phyloP scores from a whole-genome alignment of 805 yeast genomes.

The Candida manassasensis region DNA sequence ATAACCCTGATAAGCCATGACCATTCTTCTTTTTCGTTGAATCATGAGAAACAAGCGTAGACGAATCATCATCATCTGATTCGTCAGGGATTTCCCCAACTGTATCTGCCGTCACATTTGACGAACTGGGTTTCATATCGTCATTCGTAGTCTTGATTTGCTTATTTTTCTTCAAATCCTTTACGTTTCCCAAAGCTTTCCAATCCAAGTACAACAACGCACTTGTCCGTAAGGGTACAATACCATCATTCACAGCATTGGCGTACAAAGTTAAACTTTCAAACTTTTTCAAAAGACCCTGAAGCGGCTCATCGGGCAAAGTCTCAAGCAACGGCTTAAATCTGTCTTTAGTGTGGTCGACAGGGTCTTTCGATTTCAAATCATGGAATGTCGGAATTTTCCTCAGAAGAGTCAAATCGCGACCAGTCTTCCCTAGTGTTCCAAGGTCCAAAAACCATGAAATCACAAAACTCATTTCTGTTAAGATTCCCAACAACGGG shows the following conservation, averaged over 20 bases:
- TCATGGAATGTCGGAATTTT: constrained; percentile 22
- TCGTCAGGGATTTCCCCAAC: constrained; percentile 31
- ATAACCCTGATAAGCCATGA: constrained; percentile 7
- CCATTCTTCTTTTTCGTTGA: neutral
- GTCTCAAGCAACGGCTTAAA: constrained; percentile 34
- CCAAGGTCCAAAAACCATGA: constrained; percentile 42
- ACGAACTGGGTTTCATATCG: constrained; percentile 6
- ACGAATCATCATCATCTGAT: constrained; percentile 3
- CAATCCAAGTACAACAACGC: constrained; percentile 40
- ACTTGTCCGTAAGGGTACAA: constrained; percentile 41
- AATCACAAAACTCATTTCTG: constrained; percentile 36
- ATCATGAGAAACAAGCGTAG: neutral
- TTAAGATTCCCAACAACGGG: constrained; percentile 39
- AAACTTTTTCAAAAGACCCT: constrained; percentile 23
- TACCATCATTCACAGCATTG: constrained; percentile 43
- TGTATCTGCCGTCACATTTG: constrained; percentile 11
- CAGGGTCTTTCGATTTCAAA: constrained; percentile 11
- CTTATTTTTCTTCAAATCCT: constrained; percentile 18
- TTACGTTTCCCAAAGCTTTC: constrained; percentile 38
- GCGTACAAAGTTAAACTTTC: constrained; percentile 37
- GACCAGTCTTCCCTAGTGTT: constrained; percentile 42
- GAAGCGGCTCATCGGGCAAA: constrained; percentile 39
- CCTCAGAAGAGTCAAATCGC: constrained; percentile 38
- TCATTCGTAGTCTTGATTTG: constrained; percentile 5
- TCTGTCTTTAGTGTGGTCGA: constrained; percentile 9